phyloP scores from a whole-genome alignment of 148 eudicot genomes.

The Dysphania ambrosioides region DNA sequence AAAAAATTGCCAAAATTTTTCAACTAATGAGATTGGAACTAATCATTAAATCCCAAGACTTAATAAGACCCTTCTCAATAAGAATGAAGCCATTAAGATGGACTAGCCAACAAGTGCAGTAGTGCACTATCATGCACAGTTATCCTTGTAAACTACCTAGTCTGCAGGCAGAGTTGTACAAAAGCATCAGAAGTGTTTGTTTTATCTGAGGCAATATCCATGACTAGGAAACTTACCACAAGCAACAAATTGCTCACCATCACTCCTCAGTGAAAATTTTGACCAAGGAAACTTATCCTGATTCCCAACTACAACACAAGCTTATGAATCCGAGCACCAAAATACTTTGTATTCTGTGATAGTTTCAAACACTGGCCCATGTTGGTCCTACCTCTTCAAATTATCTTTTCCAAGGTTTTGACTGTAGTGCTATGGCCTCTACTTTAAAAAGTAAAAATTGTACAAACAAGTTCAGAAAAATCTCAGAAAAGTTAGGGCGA shows the following conservation, averaged over 20 bases:
- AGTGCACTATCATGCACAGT: not conserved
- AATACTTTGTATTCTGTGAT: not conserved
- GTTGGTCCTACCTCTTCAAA: not conserved
- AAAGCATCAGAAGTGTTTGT: not conserved
- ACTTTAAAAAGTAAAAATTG: not conserved
- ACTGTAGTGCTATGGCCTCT: not conserved
- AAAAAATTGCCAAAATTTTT: not conserved
- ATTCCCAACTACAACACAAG: not conserved
- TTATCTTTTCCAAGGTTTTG: not conserved
- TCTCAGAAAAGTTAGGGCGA: not conserved
- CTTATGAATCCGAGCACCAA: not conserved
- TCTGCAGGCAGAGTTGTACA: not conserved
- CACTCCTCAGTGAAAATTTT: no score
- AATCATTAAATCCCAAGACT: not conserved
- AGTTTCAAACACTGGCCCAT: not conserved
- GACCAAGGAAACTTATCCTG: no score
- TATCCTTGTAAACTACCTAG: not conserved
- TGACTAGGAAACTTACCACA: not conserved
- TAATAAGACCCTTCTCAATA: not conserved
- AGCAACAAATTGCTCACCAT: not conserved
- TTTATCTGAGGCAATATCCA: not conserved
- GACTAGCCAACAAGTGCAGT: not conserved
- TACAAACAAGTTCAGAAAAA: not conserved
- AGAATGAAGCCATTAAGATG: not conserved
- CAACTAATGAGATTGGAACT: not conserved